Evolutionary conservation across 768 basidiomycete genomes (phyloP), one percentile per base, ranked within the genome.

Genomic region (Cubamyces sp.): DNA sequence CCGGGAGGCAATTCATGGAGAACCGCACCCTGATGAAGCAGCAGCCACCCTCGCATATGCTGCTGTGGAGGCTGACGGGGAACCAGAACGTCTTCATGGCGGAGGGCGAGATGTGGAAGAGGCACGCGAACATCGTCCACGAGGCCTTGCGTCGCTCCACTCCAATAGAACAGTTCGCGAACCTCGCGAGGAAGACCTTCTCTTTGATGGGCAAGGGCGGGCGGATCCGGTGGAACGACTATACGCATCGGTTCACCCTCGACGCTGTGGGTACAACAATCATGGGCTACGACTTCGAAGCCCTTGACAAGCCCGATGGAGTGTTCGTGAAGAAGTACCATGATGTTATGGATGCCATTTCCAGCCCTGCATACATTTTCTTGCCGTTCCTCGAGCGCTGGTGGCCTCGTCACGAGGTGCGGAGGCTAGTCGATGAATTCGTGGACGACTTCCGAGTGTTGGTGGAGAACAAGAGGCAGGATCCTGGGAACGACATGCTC

Each of bases 21-120:
- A 53, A 54, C 37, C 59, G 47, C 30, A 52, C 51, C 40, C 54
- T 59, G 26, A 57, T 61, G 14, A 70, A 70, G 53, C 69, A 71
- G 43, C 59, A 70, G 65, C 58, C 74, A 64, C 52, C 76, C 58
- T 62, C 62, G 58, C 75, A 72, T 54, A 72, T 76, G 54, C 69
- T 79, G 7, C 71, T 77, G 37, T 77, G 76, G 66, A 72, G 73
- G 11, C 71, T 78, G 49, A 69, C 77, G 14, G 73, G 75, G 16
- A 60, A 65, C 42, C 66, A 76, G 18, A 79, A 78, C 43, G 71
- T 79, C 28, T 68, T 78, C 60, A 70, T 78, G 60, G 71, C 76
- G 45, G 78, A 78, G 60, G 77, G 78, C 15, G 74, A 74, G 46
- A 69, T 64, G 56, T 78, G 77, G 77, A 74, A 74, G 60, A 66